Base-by-base conservation (phyloP, 2,329 filamentous ascomycete species). In the Aureobasidium sp. region DNA sequence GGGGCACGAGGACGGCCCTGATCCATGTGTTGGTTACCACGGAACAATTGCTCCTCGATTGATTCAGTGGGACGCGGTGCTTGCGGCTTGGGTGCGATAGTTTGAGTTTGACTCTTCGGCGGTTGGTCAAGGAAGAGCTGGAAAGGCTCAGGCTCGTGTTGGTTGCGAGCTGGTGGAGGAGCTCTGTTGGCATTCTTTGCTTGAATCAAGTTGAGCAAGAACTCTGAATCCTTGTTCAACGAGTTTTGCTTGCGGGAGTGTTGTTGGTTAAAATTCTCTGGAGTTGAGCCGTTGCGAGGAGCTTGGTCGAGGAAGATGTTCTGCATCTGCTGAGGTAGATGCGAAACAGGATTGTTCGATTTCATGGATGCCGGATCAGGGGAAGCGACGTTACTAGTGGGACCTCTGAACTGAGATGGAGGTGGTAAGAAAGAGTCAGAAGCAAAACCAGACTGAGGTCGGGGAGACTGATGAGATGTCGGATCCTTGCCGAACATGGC, bases 121-220 rank as follows among this genome's bases (percentile, higher is more conserved):
- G 69, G 70, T 56, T 71, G 71, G 44, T 72, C 70, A 17, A 72
- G 66, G 69, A 71, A 73, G n/a, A 70, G 70, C 37, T 72, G 69
- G 51, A 74, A 74, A 71, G 68, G 69, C 63, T 62, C 68, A 62
- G 69, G 63, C 65, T 71, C 65, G 56, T 73, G 69, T 34, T 66
- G 69, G 26, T 63, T 67, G 12, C 68, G 67, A 43, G 68, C 64
- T 20, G 70, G 72, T n/a, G 74, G 73, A 50, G 75, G 67, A 26
- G 73, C 51, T 72, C 57, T 64, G 71, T 70, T 56, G 71, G 72
- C 53, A 70, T 69, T 68, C 65, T 71, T 71, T 12, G 80, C 77
- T 69, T 83, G 80, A 89, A 96, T 94, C 34, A 96, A 81, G 65
- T 87, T 89, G 75, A 96, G 89, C 53, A 96, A 78, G 71, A 94